Percentiles rank a stretch among this genome's conserved stretches.
These are phyloP conservation scores for Septoria petroselini DNA, from an alignment of 2,329 filamentous ascomycete species.

Conservation along the genomic window DNA sequence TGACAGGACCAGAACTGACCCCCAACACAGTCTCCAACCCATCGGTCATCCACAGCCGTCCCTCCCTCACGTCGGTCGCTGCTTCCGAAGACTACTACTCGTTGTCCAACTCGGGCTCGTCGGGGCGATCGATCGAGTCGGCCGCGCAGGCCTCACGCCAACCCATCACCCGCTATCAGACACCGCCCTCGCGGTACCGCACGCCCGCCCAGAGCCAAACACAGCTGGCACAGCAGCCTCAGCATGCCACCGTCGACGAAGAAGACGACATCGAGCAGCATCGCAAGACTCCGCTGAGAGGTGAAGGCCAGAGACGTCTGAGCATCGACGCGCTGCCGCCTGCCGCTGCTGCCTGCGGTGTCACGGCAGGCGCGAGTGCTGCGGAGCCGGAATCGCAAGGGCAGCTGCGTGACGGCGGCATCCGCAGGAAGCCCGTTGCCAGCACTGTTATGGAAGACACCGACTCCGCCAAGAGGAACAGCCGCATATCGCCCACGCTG, in stretches of 20 bases:
- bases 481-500: conserved; percentile 24
- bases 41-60: conserved; percentile 32
- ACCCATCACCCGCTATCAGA: conserved; percentile 34
- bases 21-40: conserved; percentile 32
- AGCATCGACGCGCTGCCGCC: conserved; percentile 20
- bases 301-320: conserved; percentile 33
- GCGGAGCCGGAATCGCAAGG: neutral
- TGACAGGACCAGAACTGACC: no score
- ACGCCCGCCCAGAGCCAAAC: conserved; percentile 35
- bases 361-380: conserved; percentile 9
- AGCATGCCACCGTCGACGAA: conserved; percentile 24
- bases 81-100: conserved; percentile 53
- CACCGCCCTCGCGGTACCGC: conserved; percentile 38
- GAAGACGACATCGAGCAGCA: conserved; percentile 25
- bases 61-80: conserved; percentile 48
- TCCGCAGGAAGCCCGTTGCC: conserved; percentile 38
- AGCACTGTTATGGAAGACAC: conserved; percentile 33
- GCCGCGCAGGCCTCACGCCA: conserved; percentile 27
- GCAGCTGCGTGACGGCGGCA: conserved; percentile 26
- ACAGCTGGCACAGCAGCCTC: conserved; percentile 14
- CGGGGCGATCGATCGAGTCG: conserved; percentile 37
- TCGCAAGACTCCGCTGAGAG: conserved; percentile 37
- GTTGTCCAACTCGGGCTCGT: conserved; percentile 43
- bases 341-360: conserved; percentile 6
- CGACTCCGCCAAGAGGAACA: conserved; percentile 2